Conservation (phyloP, 495 filamentous ascomycete genomes). For the Parathielavia appendiculata region DNA sequence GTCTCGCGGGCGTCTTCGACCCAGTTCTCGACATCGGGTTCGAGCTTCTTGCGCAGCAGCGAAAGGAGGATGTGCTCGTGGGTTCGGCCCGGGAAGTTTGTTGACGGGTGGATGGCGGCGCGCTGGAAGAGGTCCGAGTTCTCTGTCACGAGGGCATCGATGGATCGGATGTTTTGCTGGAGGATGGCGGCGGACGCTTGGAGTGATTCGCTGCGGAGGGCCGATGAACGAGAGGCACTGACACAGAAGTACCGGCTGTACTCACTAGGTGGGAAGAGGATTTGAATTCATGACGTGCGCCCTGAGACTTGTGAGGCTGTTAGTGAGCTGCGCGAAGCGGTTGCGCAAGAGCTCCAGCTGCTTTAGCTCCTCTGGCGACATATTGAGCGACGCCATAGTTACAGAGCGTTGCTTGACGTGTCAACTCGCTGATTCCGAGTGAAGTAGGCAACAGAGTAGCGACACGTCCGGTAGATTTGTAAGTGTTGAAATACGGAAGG, state of each 20-base stretch:
- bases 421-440: too few species aligned
- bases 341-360: constrained; percentile 70
- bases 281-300: constrained; percentile 30
- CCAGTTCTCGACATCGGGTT: constrained; percentile 67
- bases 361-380: constrained; percentile 59
- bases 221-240: not conserved
- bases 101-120: constrained; percentile 65
- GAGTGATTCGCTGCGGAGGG: constrained; percentile 55
- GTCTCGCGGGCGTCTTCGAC: constrained; percentile 56
- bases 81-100: constrained; percentile 67
- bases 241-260: not conserved
- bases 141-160: constrained; percentile 54
- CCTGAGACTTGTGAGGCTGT: constrained; percentile 59
- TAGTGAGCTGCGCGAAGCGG: constrained; percentile 62
- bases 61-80: constrained; percentile 58
- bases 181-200: constrained; percentile 63
- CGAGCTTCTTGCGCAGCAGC: constrained; percentile 74
- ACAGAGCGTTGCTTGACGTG: not conserved
- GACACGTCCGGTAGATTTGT: not conserved
- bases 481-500: not conserved
- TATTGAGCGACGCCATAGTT: constrained; percentile 45
- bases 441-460: not conserved
- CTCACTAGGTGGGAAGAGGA: constrained; percentile 38
- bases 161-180: constrained; percentile 54
- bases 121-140: constrained; percentile 57